Percentiles rank a stretch among this genome's conserved stretches.
Conservation (phyloP, 805 yeast species). For the Yarrowia hollandica region DNA sequence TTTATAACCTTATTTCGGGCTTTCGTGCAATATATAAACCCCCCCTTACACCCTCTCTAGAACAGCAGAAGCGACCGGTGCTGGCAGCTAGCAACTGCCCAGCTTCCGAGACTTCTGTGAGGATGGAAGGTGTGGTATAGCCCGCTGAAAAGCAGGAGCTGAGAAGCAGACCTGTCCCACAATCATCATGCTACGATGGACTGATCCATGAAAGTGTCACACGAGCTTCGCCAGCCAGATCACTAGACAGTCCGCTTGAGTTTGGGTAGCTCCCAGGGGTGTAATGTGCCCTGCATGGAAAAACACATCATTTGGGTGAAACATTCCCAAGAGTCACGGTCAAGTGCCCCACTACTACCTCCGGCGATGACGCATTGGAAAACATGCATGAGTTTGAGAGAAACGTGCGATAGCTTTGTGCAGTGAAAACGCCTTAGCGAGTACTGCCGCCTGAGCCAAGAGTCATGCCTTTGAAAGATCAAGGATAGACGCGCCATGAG, state of each 20-base stretch:
- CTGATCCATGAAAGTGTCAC: conserved; percentile 7
- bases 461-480: conserved; percentile 11
- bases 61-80: conserved; percentile 5
- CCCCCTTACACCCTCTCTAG: conserved; percentile 1
- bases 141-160: conserved; percentile 14
- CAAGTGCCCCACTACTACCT: background rate
- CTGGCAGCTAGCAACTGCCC: conserved; percentile 5
- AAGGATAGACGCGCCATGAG: conserved; percentile 11
- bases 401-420: conserved; percentile 10
- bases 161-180: conserved; percentile 11
- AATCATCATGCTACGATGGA: conserved; percentile 5
- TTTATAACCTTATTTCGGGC: background rate
- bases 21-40: conserved; percentile 3
- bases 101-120: background rate
- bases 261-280: conserved; percentile 24
- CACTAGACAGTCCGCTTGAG: conserved; percentile 20
- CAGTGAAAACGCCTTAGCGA: conserved; percentile 16
- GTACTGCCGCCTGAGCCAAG: conserved; percentile 16
- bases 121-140: conserved; percentile 6
- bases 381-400: background rate
- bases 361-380: conserved; percentile 1
- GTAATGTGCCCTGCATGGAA: conserved; percentile 22
- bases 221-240: background rate
- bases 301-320: conserved; percentile 9
- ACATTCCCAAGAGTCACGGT: conserved; percentile 1